Base-by-base conservation (phyloP, 2,329 filamentous ascomycete genomes). In the Leptographium wingfieldii region DNA sequence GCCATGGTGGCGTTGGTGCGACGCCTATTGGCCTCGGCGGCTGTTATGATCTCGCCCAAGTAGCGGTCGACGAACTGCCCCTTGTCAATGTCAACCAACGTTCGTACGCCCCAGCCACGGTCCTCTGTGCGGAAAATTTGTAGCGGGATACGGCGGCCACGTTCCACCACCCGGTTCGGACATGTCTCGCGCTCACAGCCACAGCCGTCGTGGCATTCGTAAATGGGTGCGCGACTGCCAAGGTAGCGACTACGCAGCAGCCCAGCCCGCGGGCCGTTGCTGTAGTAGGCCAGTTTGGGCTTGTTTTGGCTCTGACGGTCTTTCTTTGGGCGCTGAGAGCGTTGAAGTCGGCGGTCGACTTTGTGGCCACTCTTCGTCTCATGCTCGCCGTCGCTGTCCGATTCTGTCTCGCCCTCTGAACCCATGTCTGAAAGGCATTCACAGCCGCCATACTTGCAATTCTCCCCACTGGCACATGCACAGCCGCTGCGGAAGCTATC, bases 11-110 rank as follows among this genome's bases (percentile, higher is more conserved):
- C 80, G 0, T 75, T 72, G 1, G 75, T 73, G 7, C 88, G 85
- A 3, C 90, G 83, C 1, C 76, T 74, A 19, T 84, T 78, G 0
- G 89, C 87, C 71, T 92, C 84, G 2, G 70, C 66, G 0, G 78
- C 75, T 1, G 83, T 85, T 65, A 88, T 84, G 60, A 87, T 76
- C 69, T 88, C 84, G 14, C 90, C 89, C 9, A 91, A 77, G 67
- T 94, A 95, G 9, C 80, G 81, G 68, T 92, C 90, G 49, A 95
- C 82, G 66, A 91, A 94, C 65, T 92, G 87, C 3, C 90, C 90
- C 63, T 79, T 77, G 59, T 80, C 79, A 2, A 95, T 80, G 25
- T 83, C 75, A 3, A 85, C 76, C 4, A 79, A 79, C 62, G 84
- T 85, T 9, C 83, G 79, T 0, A 95, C 80, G 38, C 86, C 90